phyloP scores from a whole-genome alignment of 306 rosid species.

The Sophora flavescens region DNA sequence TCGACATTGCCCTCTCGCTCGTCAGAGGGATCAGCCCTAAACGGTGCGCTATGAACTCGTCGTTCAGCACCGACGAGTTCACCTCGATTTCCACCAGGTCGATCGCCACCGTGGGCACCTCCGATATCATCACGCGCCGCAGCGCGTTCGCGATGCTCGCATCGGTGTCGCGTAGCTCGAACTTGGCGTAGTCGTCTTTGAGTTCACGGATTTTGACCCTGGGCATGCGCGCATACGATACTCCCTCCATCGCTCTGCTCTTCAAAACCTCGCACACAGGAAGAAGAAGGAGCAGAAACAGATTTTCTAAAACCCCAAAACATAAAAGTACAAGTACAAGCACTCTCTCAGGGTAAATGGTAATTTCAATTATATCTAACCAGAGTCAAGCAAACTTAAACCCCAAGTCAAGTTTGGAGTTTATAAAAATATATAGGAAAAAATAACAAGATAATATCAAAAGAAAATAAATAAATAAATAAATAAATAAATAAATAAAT shows the following conservation, averaged over 20 bases:
- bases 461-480: too few species aligned
- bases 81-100: constrained; percentile 95
- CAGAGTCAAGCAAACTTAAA: not conserved
- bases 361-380: not conserved
- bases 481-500: too few species aligned
- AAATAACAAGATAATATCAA: too few species aligned
- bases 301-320: not conserved
- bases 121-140: constrained; percentile 97
- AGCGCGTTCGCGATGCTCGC: constrained; percentile 92
- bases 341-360: not conserved
- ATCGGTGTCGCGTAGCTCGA: constrained; percentile 94
- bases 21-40: constrained; percentile 90
- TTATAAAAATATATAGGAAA: too few species aligned
- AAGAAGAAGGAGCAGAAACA: not conserved
- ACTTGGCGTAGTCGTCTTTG: constrained; percentile 72
- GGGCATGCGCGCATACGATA: constrained; percentile 87
- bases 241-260: constrained; percentile 60
- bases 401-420: not conserved
- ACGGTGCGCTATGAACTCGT: constrained; percentile 97
- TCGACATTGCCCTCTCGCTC: constrained; percentile 90
- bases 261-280: not conserved
- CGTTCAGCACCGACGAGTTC: constrained; percentile 94
- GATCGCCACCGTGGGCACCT: constrained; percentile 92
- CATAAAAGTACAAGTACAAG: too few species aligned
- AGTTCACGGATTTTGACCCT: constrained; percentile 85